phyloP scores from a whole-genome alignment of 352 stramenopile genomes.

The Globisporangium splendens region DNA sequence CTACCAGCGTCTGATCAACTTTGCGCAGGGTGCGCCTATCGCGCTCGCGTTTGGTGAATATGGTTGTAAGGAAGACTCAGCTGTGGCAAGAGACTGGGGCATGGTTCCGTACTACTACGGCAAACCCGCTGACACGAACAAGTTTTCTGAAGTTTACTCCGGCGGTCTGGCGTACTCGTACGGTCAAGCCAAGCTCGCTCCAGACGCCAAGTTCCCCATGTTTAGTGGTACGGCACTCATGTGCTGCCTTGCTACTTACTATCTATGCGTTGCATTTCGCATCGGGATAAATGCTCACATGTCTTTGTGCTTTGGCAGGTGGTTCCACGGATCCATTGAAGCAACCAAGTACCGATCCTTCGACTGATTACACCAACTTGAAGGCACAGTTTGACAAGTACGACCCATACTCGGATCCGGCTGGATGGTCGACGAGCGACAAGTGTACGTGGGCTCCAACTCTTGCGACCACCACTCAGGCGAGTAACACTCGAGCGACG shows the following conservation, averaged over 20 bases:
- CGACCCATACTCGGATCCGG: slow-evolving; percentile 37
- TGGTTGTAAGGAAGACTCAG: slow-evolving; percentile 58
- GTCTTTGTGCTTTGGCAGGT: slow-evolving; percentile 21
- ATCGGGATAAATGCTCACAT: background rate
- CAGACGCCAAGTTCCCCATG: slow-evolving; percentile 74
- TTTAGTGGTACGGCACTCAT: slow-evolving; percentile 50
- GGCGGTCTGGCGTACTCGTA: slow-evolving; percentile 84
- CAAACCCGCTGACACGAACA: slow-evolving; percentile 53
- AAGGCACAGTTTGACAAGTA: slow-evolving; percentile 68
- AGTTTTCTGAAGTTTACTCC: slow-evolving; percentile 78
- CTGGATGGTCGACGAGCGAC: slow-evolving; percentile 43
- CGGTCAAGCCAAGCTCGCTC: slow-evolving; percentile 72
- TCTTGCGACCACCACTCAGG: slow-evolving; percentile 50
- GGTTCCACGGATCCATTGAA: slow-evolving; percentile 53
- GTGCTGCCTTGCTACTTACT: background rate
- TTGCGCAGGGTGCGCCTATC: slow-evolving; percentile 77
- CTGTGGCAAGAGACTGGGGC: slow-evolving; percentile 49
- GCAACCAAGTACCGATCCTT: slow-evolving; percentile 50
- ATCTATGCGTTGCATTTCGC: too few relatives aligned
- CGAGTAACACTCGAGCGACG: slow-evolving; percentile 51
- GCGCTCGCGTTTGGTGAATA: slow-evolving; percentile 82
- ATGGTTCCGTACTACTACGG: slow-evolving; percentile 84
- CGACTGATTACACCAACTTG: slow-evolving; percentile 65
- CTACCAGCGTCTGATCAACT: slow-evolving; percentile 68
- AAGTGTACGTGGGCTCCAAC: slow-evolving; percentile 66